Evolutionary conservation across 2,329 filamentous ascomycete species (phyloP), one percentile per base, ranked within the genome.

Genomic region (Hypomyces perniciosus): DNA sequence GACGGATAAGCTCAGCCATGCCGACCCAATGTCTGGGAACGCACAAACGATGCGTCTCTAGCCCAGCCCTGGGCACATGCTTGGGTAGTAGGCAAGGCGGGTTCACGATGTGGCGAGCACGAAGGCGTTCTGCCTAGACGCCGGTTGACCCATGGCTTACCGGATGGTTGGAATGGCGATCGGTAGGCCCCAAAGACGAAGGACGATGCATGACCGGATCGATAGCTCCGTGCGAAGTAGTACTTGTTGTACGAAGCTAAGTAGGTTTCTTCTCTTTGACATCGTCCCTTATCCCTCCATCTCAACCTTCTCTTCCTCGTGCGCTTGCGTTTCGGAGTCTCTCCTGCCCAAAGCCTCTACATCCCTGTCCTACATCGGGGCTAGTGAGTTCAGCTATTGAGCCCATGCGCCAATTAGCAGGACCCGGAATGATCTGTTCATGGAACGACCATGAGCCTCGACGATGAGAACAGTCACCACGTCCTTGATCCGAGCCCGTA

Each of bases 1-100:
- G 49, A 61, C 62, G 62, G 62, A 63, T 63, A 64, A 57, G 60
- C 56, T 62, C 61, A 65, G 63, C 62, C 49, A 65, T 63, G 60
- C 60, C 60, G 62, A 63, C 62, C 62, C 61, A 65, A 46, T 51
- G 56, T 54, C 54, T 62, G 62, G 62, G 60, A 60, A 61, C 61
- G 52, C 59, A 58, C 54, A 39, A 57, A 57, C 44, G 61, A 61
- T 61, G 60, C 59, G 59, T 37, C 59, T 56, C 54, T 54, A 54
- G 52, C 28, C 42, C 26, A 30, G 27, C 30, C 44, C 34, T 30
- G 27, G 43, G 33, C 39, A 31, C 48, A 53, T 26, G 37, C 29
- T 33, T 41, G 20, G 20, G 20, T 20, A 20, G 20, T 20, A 20
- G 20, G 20, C 31, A 12, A 39, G n/a, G 33, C 34, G 33, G 26